These are phyloP conservation scores for Mercurialis annua DNA, from an alignment of 345 rosid species.

Conservation along the genomic window DNA sequence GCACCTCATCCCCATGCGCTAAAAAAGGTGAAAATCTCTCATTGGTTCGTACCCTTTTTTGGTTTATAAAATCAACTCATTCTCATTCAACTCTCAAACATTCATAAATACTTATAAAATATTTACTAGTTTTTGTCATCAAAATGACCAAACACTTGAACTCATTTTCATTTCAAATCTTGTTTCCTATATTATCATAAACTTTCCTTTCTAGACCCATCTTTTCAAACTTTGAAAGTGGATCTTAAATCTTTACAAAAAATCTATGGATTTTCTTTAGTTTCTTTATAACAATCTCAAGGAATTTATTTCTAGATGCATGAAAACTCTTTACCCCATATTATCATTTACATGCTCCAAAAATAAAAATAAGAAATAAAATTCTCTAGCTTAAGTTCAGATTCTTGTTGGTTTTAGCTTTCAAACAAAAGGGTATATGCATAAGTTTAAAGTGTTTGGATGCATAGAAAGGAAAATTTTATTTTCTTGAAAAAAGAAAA, in stretches of 20 bases:
- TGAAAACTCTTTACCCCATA: background rate
- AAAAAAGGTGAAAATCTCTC: background rate
- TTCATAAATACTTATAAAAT: background rate
- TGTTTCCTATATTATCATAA: background rate
- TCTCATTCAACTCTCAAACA: background rate
- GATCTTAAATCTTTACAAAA: constrained; percentile 2
- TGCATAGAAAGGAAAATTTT: background rate
- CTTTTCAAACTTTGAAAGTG: background rate
- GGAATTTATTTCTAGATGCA: constrained; percentile 18
- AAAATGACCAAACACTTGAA: background rate
- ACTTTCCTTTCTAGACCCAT: background rate
- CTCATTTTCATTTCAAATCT: background rate
- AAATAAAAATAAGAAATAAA: background rate
- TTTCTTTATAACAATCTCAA: background rate
- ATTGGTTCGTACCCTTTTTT: constrained; percentile 12
- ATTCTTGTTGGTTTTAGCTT: background rate
- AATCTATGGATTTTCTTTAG: background rate
- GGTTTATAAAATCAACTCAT: background rate
- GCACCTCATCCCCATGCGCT: constrained; percentile 9
- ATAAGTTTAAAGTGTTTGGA: background rate
- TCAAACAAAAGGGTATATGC: background rate
- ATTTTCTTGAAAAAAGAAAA: background rate
- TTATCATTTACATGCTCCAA: background rate
- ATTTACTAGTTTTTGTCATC: background rate
- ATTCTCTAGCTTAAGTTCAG: background rate